Evolutionary conservation across 352 stramenopile species (phyloP).

Genomic region (Phytopythium ostracodes): DNA sequence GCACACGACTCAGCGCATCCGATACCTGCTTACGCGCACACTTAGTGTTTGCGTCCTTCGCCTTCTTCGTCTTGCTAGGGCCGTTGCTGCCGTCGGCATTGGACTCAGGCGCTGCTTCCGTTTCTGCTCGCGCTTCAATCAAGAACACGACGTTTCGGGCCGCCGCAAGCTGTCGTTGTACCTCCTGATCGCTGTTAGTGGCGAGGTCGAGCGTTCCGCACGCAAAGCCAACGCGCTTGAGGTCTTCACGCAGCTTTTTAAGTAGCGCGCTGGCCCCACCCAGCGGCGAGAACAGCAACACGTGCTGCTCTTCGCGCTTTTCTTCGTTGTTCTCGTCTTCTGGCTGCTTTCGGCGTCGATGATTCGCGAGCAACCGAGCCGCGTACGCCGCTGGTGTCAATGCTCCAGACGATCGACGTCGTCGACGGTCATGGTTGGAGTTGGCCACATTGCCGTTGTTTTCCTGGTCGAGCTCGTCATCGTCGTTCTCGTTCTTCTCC

Average conservation of each 20-base stretch:
- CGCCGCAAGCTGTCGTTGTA: neutral
- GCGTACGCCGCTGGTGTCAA: conserved; percentile 1
- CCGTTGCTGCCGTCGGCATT: conserved; percentile 13
- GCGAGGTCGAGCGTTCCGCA: neutral
- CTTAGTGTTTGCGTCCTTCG: conserved; percentile 9
- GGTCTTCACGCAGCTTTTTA: neutral
- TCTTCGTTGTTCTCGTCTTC: neutral
- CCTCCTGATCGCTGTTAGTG: neutral
- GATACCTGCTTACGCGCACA: conserved; percentile 31
- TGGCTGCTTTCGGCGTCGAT: neutral
- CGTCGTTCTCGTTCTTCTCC: conserved; percentile 10
- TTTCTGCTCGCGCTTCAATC: conserved; percentile 18
- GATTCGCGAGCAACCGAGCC: neutral
- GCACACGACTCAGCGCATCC: conserved; percentile 31
- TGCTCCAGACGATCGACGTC: neutral
- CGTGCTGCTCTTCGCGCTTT: conserved; percentile 2
- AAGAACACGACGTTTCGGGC: conserved; percentile 26
- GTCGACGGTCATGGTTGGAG: neutral
- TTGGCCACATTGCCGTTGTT: neutral
- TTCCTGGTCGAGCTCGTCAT: conserved; percentile 8
- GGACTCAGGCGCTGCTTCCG: neutral
- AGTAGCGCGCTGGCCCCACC: neutral
- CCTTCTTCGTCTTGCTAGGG: conserved; percentile 15
- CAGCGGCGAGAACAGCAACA: conserved; percentile 6
- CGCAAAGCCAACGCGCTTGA: neutral